phyloP scores from a whole-genome alignment of 225 moss, liverwort and hornwort genomes.

The Climacium dendroides region DNA sequence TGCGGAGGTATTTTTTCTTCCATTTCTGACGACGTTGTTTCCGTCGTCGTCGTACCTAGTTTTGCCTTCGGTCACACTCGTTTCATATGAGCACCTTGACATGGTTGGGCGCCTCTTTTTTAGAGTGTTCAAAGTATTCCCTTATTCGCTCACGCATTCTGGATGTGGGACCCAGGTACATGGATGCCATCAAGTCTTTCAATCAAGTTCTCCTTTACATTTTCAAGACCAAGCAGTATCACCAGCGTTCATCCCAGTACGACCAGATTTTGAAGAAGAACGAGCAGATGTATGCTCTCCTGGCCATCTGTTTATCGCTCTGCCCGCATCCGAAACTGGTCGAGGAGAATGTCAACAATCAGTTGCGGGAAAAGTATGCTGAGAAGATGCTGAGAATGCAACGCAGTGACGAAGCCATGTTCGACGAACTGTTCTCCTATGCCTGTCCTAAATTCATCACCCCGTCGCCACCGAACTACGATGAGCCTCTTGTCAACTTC shows the following conservation, averaged over 20 bases:
- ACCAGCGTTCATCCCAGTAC: constrained; percentile 89
- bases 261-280: constrained; percentile 99
- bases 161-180: constrained; percentile 38
- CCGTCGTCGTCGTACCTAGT: neutral
- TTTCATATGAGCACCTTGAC: neutral
- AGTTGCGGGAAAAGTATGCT: constrained; percentile 93
- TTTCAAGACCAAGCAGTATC: constrained; percentile 95
- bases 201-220: constrained; percentile 91
- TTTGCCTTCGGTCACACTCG: neutral
- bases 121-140: neutral
- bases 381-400: constrained; percentile 99
- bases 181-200: constrained; percentile 88
- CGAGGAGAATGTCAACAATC: constrained; percentile 95
- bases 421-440: constrained; percentile 93
- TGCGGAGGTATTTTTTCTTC: constrained; percentile 49
- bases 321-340: constrained; percentile 88
- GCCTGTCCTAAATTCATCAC: constrained; percentile 99
- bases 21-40: neutral
- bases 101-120: neutral
- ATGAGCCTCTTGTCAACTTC: constrained; percentile 88
- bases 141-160: neutral
- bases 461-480: constrained; percentile 92
- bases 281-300: constrained; percentile 98
- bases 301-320: constrained; percentile 83
- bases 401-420: constrained; percentile 89